These are phyloP conservation scores for Anisodus acutangulus DNA, from an alignment of 257 asterid species.

Conservation along the genomic window DNA sequence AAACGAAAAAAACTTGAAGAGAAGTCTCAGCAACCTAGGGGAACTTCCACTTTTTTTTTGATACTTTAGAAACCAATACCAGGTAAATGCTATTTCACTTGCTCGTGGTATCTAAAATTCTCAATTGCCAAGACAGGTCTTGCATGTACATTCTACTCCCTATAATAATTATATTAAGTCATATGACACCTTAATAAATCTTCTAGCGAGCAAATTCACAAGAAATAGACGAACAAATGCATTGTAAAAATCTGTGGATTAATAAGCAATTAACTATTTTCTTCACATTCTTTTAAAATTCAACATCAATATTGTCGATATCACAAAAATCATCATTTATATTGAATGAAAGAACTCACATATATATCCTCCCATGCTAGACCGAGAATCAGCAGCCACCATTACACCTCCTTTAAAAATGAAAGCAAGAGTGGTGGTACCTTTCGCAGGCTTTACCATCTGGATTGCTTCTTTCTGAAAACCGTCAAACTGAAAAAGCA, in stretches of 20 bases:
- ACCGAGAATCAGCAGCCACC: conserved; percentile 93
- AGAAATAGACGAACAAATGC: background rate
- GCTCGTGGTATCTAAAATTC: background rate
- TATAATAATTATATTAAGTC: background rate
- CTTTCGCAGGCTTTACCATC: conserved; percentile 98
- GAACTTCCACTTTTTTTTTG: background rate
- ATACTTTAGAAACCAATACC: background rate
- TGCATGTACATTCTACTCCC: background rate
- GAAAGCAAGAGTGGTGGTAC: conserved; percentile 84
- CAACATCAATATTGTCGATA: no score
- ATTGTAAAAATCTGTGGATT: no score
- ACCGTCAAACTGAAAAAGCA: conserved; percentile 67
- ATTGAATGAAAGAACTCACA: conserved; percentile 51
- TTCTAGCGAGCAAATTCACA: background rate
- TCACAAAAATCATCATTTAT: no score
- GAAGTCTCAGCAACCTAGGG: background rate
- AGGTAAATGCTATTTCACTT: background rate
- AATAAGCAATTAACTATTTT: background rate
- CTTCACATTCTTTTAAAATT: background rate
- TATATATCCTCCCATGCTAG: conserved; percentile 97
- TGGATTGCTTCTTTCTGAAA: conserved; percentile 85
- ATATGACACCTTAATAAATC: background rate
- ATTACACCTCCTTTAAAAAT: conserved; percentile 84
- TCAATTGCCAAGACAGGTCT: background rate
- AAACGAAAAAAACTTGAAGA: background rate